phyloP scores from a whole-genome alignment of 176 grass and related monocot genomes.

The Zea mays region Zm-B73-REFERENCE-NAM-5.0 NC_050103.1:14493501-14494000 shows the following conservation, averaged over 20 bases:
- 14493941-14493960: no score
- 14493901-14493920: no score
- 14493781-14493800: not conserved
- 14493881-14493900: not conserved
- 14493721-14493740: conserved; percentile 34
- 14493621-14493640: conserved; percentile 26
- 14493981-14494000: no score
- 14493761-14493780: not conserved
- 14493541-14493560: conserved; percentile 26
- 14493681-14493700: no score
- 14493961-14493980: no score
- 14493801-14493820: not conserved
- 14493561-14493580: conserved; percentile 22
- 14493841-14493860: conserved; percentile 15
- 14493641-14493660: not conserved
- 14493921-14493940: no score
- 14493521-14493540: not conserved
- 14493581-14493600: conserved; percentile 27
- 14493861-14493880: not conserved
- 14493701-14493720: not conserved
- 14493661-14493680: no score
- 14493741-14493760: not conserved
- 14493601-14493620: conserved; percentile 38
- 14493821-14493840: not conserved
- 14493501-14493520: not conserved